Evolutionary conservation across 2,329 filamentous ascomycete genomes (phyloP).

Genomic region (Phialophora tarda): DNA sequence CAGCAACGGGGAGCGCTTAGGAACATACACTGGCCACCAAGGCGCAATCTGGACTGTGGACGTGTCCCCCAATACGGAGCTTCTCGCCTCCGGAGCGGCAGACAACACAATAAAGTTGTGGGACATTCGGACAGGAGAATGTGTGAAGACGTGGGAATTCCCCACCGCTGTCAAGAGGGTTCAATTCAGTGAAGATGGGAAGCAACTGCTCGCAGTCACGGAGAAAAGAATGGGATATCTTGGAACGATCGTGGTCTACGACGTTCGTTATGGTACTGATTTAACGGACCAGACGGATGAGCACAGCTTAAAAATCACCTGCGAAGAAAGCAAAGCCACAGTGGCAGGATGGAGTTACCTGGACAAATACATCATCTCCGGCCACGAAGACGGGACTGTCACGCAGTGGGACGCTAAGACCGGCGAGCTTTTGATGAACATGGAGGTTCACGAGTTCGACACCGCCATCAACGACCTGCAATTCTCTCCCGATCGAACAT

Average conservation of each 20-base stretch:
- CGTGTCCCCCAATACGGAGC: conserved; percentile 86
- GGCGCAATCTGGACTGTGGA: conserved; percentile 99
- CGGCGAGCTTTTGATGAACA: conserved; percentile 80
- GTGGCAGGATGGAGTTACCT: conserved; percentile 97
- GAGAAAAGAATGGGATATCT: conserved; percentile 98
- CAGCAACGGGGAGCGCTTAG: conserved; percentile 96
- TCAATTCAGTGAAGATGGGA: conserved; percentile 95
- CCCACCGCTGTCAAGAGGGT: conserved; percentile 96
- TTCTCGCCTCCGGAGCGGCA: conserved; percentile 93
- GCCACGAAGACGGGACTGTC: conserved; percentile 93
- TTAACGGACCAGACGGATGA: conserved; percentile 81
- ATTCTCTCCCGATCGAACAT: conserved; percentile 90
- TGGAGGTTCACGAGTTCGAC: conserved; percentile 84
- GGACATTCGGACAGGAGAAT: conserved; percentile 91
- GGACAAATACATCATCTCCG: conserved; percentile 94
- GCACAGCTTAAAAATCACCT: conserved; percentile 83
- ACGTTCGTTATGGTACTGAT: conserved; percentile 82
- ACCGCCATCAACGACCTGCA: conserved; percentile 88
- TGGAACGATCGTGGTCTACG: conserved; percentile 89
- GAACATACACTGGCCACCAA: conserved; percentile 95
- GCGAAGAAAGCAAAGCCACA: conserved; percentile 94
- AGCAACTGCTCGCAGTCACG: conserved; percentile 87
- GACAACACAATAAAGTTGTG: conserved; percentile 98
- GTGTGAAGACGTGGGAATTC: conserved; percentile 97
- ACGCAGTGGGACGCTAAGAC: conserved; percentile 91